phyloP scores from a whole-genome alignment of 768 basidiomycete species.

The Lentinula aciculospora region DNA sequence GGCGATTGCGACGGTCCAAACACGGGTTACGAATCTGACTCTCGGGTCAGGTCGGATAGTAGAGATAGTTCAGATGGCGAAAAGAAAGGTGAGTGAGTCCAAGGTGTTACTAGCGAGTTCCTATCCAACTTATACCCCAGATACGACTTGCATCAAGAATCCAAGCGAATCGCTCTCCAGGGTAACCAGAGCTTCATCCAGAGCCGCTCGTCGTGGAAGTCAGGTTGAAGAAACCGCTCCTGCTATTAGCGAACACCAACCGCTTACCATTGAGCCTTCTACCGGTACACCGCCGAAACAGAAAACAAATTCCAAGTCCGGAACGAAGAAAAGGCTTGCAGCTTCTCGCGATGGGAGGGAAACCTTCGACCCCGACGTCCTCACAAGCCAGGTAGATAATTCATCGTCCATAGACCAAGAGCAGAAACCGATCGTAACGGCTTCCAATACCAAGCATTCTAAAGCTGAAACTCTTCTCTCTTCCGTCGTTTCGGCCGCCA shows the following conservation, averaged over 20 bases:
- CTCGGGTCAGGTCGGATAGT: not conserved
- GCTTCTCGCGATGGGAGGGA: not conserved
- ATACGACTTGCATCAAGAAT: not conserved
- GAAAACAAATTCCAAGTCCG: not conserved
- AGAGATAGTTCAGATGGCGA: not conserved
- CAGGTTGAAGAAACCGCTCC: not conserved
- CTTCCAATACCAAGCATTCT: not conserved
- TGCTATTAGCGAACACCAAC: not conserved
- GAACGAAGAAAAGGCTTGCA: not conserved
- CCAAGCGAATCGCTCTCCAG: not conserved
- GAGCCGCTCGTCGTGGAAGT: not conserved
- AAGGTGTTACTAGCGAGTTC: too few species aligned
- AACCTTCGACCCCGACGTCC: not conserved
- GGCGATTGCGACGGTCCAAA: not conserved
- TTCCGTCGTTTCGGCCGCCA: not conserved
- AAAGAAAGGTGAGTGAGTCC: not conserved
- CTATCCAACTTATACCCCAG: not conserved
- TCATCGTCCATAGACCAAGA: not conserved
- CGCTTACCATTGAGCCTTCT: not conserved
- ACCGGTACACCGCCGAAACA: not conserved
- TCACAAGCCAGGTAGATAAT: not conserved
- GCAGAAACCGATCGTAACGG: not conserved
- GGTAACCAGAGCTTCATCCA: not conserved
- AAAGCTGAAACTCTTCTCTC: not conserved
- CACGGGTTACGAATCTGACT: not conserved